Evolutionary conservation across 169 alveolate species (phyloP), one percentile per base, ranked within the genome.

Genomic region (Eimeria maxima): DNA sequence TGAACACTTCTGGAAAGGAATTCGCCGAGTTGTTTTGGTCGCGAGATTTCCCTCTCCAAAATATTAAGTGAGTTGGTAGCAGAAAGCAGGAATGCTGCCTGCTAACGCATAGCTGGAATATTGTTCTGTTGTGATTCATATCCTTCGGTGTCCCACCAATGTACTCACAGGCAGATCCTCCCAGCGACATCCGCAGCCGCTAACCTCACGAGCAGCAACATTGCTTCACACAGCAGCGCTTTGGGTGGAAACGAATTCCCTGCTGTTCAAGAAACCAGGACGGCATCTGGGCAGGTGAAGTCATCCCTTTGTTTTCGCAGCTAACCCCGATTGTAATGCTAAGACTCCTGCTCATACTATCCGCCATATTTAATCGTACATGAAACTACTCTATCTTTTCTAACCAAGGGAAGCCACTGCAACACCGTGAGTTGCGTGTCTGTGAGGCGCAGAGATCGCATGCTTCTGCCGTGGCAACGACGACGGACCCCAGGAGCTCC

Each of bases 281-380:
- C 83, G 83, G 83, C 83, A 73, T 38, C 83, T 73, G 83, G 83
- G 55, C 83, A 73, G 83, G 83, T 73, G 80, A 73, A 38, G n/a
- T 73, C 83, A 18, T 73, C 83, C 53, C 53, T 38, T 11, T 33
- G 55, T n/a, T 38, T 13, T 73, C 83, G 20, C 6, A 38, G 3
- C 16, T 3, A 73, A 18, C 83, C 55, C 53, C 53, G 55, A n/a
- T 8, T 0, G 29, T 33, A 11, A 3, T 73, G 55, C 14, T 4
- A 3, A 11, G 29, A 14, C 29, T 13, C 18, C 8, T 38, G 83
- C 83, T 38, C 38, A 73, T 38, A 38, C 27, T 53, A 73, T 33
- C 20, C 44, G 2, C 29, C 11, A 8, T 8, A 16, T 18, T 73
- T n/a, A 8, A 8, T 4, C 16, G 3, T 13, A 11, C 24, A 33